Base-by-base conservation (phyloP, 1,284 basidiomycete genomes). In the Cryptococcus sp. region DNA sequence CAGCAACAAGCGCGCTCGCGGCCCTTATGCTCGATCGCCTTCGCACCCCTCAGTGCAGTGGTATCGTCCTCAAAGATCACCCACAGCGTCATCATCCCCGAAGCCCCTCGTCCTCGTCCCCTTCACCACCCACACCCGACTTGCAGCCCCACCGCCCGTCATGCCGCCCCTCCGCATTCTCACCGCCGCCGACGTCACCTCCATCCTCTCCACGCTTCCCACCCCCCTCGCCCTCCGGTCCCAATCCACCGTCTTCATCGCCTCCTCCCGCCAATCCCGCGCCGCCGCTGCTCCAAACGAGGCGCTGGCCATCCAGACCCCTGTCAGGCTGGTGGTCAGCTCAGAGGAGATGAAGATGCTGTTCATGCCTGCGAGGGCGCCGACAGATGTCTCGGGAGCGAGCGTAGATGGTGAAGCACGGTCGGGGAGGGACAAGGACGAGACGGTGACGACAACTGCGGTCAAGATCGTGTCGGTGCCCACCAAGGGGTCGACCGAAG, bases 401-500 rank as follows among this genome's bases (percentile, higher is more conserved):
- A 2, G 7, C 21, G 20, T 50, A 2, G 39, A 18, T 4, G 42
- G n/a, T 7, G 42, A n/a, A n/a, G n/a, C 9, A 33, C n/a, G 23
- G 18, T 4, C 6, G 8, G 23, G n/a, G 18, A 16, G 12, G 40
- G 40, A n/a, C 5, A 43, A n/a, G 28, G 45, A 23, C 11, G 21
- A 50, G 3, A 16, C 37, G 18, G 6, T 20, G 28, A 54, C 39
- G 3, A 55, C 56, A 3, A 79, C 85, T 2, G 70, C 70, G 6
- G 79, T 87, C 60, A 91, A 92, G 74, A 81, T 88, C 35, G 88
- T 89, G 2, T 85, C 83, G 11, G 80, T 89, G 1, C 88, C 89
- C 0, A 78, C 72, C 1, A 50, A 52, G 0, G 60, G 60, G 1
- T 79, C 80, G 33, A 69, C 60, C 1, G 76, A 78, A 3, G 89